Evolutionary conservation across 164 flowering plant species (phyloP).

Genomic region (Vitis labrusca): DNA sequence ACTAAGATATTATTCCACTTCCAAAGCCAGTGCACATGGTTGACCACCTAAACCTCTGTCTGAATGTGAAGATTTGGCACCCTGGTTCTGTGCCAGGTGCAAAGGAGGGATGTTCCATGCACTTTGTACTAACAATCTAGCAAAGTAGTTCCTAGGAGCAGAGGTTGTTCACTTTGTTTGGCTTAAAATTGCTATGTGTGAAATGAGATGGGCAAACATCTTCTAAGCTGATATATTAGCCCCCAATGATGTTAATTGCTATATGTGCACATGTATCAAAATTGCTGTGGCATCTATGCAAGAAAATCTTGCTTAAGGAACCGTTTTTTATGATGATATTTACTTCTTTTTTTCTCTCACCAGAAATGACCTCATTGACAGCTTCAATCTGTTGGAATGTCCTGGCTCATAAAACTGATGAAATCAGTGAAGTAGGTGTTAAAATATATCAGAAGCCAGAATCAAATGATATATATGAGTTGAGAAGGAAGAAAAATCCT

Average conservation of each 20-base stretch:
- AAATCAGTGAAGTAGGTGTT: slow-evolving; percentile 72
- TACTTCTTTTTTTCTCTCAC: slow-evolving; percentile 8
- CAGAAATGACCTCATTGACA: slow-evolving; percentile 80
- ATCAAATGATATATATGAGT: slow-evolving; percentile 73
- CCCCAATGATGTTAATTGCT: too few relatives aligned
- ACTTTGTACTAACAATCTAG: neutral
- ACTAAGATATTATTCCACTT: neutral
- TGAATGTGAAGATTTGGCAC: neutral
- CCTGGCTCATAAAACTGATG: slow-evolving; percentile 87
- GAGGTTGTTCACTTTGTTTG: neutral
- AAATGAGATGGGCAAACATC: neutral
- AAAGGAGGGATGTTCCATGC: neutral
- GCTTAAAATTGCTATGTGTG: neutral
- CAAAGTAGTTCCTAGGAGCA: neutral
- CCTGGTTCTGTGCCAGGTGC: neutral
- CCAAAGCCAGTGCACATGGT: neutral
- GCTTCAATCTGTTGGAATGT: slow-evolving; percentile 94
- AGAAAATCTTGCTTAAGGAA: neutral
- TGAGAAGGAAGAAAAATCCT: slow-evolving; percentile 81
- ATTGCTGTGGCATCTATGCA: neutral
- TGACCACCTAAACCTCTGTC: neutral
- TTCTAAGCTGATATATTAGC: neutral
- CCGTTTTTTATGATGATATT: neutral
- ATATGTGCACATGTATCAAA: neutral
- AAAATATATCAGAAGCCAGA: slow-evolving; percentile 95